phyloP scores from a whole-genome alignment of 495 filamentous ascomycete genomes.

The Talaromyces stipitatus region DNA sequence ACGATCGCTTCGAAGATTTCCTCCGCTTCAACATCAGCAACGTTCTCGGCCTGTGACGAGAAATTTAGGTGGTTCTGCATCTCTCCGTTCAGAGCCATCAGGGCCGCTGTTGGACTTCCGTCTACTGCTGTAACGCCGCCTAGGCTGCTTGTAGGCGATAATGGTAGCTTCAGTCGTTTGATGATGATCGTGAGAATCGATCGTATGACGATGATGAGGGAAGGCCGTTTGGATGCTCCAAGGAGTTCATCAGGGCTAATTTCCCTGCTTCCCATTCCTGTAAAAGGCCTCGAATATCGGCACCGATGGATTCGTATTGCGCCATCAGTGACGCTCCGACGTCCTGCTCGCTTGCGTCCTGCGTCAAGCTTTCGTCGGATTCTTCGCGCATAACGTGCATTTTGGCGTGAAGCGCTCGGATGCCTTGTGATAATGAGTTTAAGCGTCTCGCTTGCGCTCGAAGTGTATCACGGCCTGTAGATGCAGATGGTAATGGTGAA shows the following conservation, averaged over 20 bases:
- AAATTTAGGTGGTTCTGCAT: not conserved
- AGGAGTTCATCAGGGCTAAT: conserved; percentile 61
- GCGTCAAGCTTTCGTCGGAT: conserved; percentile 67
- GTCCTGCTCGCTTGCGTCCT: conserved; percentile 55
- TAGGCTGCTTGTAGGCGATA: conserved; percentile 73
- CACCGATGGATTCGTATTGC: conserved; percentile 91
- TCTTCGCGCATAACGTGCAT: conserved; percentile 90
- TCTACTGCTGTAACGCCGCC: conserved; percentile 83
- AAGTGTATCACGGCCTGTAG: conserved; percentile 59
- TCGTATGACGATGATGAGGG: conserved; percentile 34
- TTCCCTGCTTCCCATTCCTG: conserved; percentile 90
- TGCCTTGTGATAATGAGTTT: conserved; percentile 79
- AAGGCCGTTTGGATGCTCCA: conserved; percentile 45
- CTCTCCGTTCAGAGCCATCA: conserved; percentile 49
- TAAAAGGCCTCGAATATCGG: conserved; percentile 72
- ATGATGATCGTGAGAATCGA: conserved; percentile 53
- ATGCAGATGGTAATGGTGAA: conserved; percentile 60
- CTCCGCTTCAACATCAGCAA: conserved; percentile 41
- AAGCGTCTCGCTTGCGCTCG: conserved; percentile 80
- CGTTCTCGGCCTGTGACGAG: not conserved
- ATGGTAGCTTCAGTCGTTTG: conserved; percentile 61
- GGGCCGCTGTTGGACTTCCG: conserved; percentile 66
- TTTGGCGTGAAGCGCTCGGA: conserved; percentile 88
- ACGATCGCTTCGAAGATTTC: conserved; percentile 91
- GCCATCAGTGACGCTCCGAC: conserved; percentile 68